These are phyloP conservation scores for Volvox carteri DNA, from an alignment of 163 green algal genomes.

Conservation along the genomic window DNA sequence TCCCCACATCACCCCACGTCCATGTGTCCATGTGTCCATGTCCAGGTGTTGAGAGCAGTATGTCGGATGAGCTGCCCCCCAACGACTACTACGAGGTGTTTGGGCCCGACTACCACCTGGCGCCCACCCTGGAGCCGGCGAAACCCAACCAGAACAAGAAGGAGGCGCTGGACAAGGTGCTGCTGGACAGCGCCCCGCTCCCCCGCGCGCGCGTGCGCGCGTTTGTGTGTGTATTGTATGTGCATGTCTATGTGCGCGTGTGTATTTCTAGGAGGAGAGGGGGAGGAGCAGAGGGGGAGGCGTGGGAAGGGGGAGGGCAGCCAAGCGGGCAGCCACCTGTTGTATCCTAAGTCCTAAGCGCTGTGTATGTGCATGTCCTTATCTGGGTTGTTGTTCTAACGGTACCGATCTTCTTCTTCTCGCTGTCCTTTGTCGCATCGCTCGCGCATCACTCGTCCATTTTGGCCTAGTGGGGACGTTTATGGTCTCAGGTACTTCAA, in stretches of 20 bases:
- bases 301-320: neutral
- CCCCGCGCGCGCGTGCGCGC: neutral
- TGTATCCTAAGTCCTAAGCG: too few relatives aligned
- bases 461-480: too few relatives aligned
- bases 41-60: conserved; percentile 57
- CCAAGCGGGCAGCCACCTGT: too few relatives aligned
- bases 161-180: conserved; percentile 71
- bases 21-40: neutral
- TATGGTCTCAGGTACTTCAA: too few relatives aligned
- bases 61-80: conserved; percentile 85
- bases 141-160: conserved; percentile 77
- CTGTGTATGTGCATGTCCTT: too few relatives aligned
- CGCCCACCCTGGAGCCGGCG: conserved; percentile 70
- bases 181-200: neutral
- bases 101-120: conserved; percentile 85
- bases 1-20: neutral
- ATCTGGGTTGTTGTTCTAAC: neutral
- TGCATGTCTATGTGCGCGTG: neutral
- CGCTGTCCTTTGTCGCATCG: too few relatives aligned
- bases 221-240: neutral
- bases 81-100: conserved; percentile 97
- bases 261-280: neutral
- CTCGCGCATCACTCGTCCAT: too few relatives aligned
- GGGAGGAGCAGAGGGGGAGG: neutral
- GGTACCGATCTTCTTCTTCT: too few relatives aligned